Evolutionary conservation across 495 filamentous ascomycete species (phyloP).

Genomic region (Chaetomium cochliodes): DNA sequence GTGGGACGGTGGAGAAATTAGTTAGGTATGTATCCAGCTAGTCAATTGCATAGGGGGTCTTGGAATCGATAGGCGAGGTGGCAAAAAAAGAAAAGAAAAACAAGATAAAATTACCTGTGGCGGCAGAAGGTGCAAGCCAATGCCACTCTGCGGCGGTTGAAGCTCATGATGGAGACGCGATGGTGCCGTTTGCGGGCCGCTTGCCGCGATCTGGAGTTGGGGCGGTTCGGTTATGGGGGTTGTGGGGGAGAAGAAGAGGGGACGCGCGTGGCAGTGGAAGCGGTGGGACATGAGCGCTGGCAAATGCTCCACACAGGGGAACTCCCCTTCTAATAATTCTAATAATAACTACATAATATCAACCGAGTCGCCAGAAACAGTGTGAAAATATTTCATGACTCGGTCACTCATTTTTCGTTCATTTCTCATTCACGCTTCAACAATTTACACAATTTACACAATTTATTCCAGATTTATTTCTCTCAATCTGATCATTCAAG

Average conservation of each 20-base stretch:
- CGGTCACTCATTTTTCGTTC: not conserved
- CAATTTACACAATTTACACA: not conserved
- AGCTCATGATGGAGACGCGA: conserved; percentile 6
- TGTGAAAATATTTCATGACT: not conserved
- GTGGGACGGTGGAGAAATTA: not conserved
- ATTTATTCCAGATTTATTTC: no score
- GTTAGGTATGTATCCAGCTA: not conserved
- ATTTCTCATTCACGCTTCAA: not conserved
- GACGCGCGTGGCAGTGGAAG: not conserved
- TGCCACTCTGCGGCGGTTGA: conserved; percentile 13
- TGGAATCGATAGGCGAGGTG: not conserved
- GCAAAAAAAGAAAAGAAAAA: not conserved
- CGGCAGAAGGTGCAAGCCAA: conserved; percentile 6
- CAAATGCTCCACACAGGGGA: not conserved
- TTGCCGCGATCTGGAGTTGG: not conserved
- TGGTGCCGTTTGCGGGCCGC: conserved; percentile 7
- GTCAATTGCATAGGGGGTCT: no score
- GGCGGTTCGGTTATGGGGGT: not conserved
- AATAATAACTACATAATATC: no score
- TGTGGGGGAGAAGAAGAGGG: conserved; percentile 1
- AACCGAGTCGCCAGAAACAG: not conserved
- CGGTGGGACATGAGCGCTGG: no score
- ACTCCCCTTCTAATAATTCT: not conserved
- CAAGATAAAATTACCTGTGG: conserved; percentile 1
- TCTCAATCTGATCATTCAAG: no score